These are phyloP conservation scores for Cyberlindnera suaveolens DNA, from an alignment of 805 yeast species.

Conservation along the genomic window DNA sequence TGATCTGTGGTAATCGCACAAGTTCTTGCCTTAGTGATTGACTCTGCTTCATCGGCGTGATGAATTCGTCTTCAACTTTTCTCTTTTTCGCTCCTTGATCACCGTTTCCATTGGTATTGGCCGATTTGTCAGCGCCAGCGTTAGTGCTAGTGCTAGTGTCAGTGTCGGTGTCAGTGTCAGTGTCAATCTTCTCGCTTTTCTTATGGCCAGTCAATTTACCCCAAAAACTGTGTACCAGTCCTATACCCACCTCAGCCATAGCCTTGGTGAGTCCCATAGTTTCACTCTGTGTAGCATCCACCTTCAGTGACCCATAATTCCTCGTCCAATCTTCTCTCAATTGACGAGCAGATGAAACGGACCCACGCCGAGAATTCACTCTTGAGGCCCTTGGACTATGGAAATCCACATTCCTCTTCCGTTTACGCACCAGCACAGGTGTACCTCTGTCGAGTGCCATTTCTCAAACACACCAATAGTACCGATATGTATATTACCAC, in stretches of 20 bases:
- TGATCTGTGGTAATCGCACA: slow-evolving; percentile 2
- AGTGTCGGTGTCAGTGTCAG: background rate
- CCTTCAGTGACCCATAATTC: background rate
- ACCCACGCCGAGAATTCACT: no score
- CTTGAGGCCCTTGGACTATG: no score
- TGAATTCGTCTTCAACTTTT: background rate
- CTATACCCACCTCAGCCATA: background rate
- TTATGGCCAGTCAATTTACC: background rate
- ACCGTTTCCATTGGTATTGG: background rate
- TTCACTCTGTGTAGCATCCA: slow-evolving; percentile 16
- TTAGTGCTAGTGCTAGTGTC: background rate
- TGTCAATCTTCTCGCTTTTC: background rate
- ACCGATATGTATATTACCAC: no score
- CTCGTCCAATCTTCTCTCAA: background rate
- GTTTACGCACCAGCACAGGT: slow-evolving; percentile 9
- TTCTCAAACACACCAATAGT: no score
- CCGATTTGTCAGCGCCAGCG: background rate
- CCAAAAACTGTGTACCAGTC: background rate
- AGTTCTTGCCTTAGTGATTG: background rate
- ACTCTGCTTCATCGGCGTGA: slow-evolving; percentile 8
- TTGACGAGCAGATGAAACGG: no score
- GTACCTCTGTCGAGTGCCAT: slow-evolving; percentile 5
- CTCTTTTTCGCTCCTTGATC: slow-evolving; percentile 2
- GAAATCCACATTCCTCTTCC: slow-evolving; percentile 6
- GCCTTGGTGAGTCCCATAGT: slow-evolving; percentile 5